Evolutionary conservation across 306 rosid species (phyloP), one percentile per base, ranked within the genome.

Genomic region (Senna tora): DNA sequence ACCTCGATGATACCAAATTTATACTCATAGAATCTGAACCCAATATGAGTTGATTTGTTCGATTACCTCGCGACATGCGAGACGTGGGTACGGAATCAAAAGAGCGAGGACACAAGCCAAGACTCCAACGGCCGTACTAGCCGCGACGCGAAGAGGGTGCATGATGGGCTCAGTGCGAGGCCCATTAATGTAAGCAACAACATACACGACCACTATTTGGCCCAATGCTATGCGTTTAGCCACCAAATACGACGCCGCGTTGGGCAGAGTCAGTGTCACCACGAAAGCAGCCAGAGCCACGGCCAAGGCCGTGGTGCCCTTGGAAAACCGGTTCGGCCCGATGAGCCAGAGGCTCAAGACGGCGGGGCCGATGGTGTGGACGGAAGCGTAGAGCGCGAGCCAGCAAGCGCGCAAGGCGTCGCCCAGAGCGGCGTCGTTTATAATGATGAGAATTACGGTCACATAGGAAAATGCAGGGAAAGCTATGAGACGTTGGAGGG

Each of bases 391-490:
- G 12, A 87, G 77, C 0, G 82, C 88, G 1, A 91, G 84, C 78
- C 88, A 80, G 54, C 79, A 77, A 10, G 82, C 85, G 2, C 78
- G 81, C 4, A 91, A 17, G 1, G 87, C 36, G 86, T 91, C 86
- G 0, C 97, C 97, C 0, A 91, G 65, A 5, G 89, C 71, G 2
- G 92, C 91, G 41, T 84, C 79, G 11, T 85, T 83, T 53, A 66
- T 82, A 4, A 89, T 50, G 8, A 89, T 50, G 75, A 89, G 88
- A 15, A 89, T 81, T 4, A 77, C 88, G 0, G 90, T 77, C n/a
- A 84, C 88, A 43, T 87, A 92, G 0, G 96, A 89, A 78, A 89
- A 87, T 20, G 97, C 90, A 0, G 92, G 93, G 64, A 89, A 89
- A 30, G 88, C 43, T 28, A 81, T 57, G 19, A 80, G 80, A 76